Base-by-base conservation (phyloP, 768 basidiomycete genomes). In the Rhizopogon salebrosus region DNA sequence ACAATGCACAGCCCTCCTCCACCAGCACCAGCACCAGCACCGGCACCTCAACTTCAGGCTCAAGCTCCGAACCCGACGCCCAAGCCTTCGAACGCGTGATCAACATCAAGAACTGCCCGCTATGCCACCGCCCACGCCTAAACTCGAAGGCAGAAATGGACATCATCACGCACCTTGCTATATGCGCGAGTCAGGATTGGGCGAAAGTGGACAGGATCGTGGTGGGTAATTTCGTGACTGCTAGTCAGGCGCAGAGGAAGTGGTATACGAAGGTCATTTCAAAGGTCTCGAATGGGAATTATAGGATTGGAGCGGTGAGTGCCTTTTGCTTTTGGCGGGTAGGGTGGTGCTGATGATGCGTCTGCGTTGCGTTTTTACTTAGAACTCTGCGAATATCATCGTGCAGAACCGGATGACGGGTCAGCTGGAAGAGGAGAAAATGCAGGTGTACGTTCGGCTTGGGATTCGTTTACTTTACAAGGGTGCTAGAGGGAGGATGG, bases 321-420 rank as follows among this genome's bases (percentile, higher is more conserved):
- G 14, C 24, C 57, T 62, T 23, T 23, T 52, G 48, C 35, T 2
- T 29, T 51, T 11, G 7, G 27, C 9, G 13, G 10, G 26, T 22
- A 26, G 31, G n/a, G 24, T 51, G 24, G 22, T 24, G 9, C 20
- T 42, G 10, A 40, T 39, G 13, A n/a, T 11, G 45, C 16, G 2
- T 1, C 7, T 53, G 37, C 36, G 13, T 3, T 34, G 13, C 31
- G 10, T 34, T 34, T 26, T 41, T 41, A 13, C 18, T 2, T 62
- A 92, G 89, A 97, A 99, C 63, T 95, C 92, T 49, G 95, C 94
- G 23, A 99, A 99, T 64, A 97, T 99, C 59, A 92, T 98, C 54
- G 95, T 99, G 1, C 95, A 98, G 72, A 94, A 98, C 65, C 79
- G 95, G 13, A 69, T 83, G 67, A 94, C 92, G 0, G 95, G 95